Percentiles rank a stretch among this genome's conserved stretches.
Conservation (phyloP, 2,329 filamentous ascomycete species). For the Xylaria sp. region DNA sequence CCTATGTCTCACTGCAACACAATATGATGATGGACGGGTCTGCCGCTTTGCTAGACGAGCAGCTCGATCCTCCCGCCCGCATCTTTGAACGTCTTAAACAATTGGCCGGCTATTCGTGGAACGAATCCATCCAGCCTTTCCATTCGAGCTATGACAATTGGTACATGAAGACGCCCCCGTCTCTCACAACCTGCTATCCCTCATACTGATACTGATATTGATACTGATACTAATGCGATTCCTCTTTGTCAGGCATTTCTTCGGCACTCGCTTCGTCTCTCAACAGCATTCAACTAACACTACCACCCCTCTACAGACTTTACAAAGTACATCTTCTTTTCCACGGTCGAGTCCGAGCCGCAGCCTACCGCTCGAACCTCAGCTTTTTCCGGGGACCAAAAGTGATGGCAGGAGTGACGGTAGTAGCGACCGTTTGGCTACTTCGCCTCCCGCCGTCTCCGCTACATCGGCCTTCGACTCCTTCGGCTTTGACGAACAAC, state of each 20-base stretch:
- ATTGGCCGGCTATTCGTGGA: slow-evolving; percentile 80
- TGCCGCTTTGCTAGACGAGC: slow-evolving; percentile 62
- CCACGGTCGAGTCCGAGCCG: slow-evolving; percentile 57
- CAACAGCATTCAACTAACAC: slow-evolving; percentile 57
- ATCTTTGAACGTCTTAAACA: slow-evolving; percentile 79
- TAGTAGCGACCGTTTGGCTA: slow-evolving; percentile 53
- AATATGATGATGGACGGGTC: slow-evolving; percentile 69
- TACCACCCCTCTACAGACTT: slow-evolving; percentile 57
- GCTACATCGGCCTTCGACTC: slow-evolving; percentile 57
- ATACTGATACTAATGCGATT: slow-evolving; percentile 24
- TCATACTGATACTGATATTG: background rate
- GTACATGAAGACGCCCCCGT: slow-evolving; percentile 54
- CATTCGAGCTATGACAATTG: slow-evolving; percentile 89
- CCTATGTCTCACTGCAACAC: slow-evolving; percentile 41
- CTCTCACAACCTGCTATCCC: background rate
- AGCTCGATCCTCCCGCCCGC: slow-evolving; percentile 71
- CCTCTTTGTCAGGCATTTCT: slow-evolving; percentile 67
- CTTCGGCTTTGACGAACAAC: slow-evolving; percentile 64
- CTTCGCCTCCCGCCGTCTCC: slow-evolving; percentile 49
- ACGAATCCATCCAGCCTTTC: slow-evolving; percentile 67
- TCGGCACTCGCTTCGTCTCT: slow-evolving; percentile 69
- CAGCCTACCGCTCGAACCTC: slow-evolving; percentile 56
- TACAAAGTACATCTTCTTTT: slow-evolving; percentile 57
- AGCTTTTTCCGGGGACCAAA: slow-evolving; percentile 50
- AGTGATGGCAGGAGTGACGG: slow-evolving; percentile 56